Evolutionary conservation across 2,329 filamentous ascomycete genomes (phyloP).

Genomic region (Cladorrhinum sp.): DNA sequence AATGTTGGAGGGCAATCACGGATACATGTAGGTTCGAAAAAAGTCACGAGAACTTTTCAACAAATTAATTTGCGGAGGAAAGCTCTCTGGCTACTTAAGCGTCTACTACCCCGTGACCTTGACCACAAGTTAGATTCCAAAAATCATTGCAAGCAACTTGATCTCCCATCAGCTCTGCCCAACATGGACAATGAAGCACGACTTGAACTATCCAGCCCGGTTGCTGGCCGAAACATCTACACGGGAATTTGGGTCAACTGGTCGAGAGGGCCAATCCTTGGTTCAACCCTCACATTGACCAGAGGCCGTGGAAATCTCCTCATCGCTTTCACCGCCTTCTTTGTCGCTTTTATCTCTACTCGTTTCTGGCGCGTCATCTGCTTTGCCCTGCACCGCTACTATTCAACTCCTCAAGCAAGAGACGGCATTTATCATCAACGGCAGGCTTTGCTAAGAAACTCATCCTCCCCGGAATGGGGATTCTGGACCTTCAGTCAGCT

Average conservation of each 20-base stretch:
- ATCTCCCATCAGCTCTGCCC: not conserved
- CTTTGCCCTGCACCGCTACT: not conserved
- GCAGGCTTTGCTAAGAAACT: slow-evolving; percentile 18
- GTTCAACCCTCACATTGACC: not conserved
- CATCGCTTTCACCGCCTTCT: not conserved
- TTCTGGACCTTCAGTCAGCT: slow-evolving; percentile 5
- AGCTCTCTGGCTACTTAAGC: no score
- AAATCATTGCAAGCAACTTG: no score
- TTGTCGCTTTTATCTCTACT: not conserved
- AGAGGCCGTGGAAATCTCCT: not conserved
- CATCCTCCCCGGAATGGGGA: slow-evolving; percentile 5
- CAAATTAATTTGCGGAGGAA: no score
- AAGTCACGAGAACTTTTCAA: no score
- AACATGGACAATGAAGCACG: not conserved
- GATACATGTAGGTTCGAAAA: no score
- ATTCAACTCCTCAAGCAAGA: not conserved
- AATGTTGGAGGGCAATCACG: no score
- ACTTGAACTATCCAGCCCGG: not conserved
- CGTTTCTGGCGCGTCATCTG: not conserved
- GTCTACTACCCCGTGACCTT: no score
- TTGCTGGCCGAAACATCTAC: not conserved
- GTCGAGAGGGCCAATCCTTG: not conserved
- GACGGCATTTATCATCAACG: slow-evolving; percentile 17
- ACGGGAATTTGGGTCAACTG: not conserved
- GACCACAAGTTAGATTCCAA: no score